Conservation (phyloP, 345 rosid genomes). For the Atalantia buxifolia region DNA sequence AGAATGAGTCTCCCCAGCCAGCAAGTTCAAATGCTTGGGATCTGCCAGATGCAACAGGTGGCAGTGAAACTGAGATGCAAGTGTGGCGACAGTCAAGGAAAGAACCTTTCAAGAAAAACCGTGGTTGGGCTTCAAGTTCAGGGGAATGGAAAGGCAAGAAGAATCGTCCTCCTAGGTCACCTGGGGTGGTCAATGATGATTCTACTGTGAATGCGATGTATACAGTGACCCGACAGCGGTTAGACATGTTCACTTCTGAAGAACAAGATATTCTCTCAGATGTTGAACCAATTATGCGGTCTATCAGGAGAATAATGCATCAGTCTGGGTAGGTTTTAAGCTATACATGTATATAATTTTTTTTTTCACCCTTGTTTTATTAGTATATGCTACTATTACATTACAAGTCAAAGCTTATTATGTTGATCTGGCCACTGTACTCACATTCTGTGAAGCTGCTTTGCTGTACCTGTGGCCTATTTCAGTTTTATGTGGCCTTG, state of each 20-base stretch:
- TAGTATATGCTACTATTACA: background rate
- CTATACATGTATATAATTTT: background rate
- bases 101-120: constrained; percentile 37
- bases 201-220: constrained; percentile 32
- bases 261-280: constrained; percentile 72
- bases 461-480: background rate
- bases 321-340: constrained; percentile 49
- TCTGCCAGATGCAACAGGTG: constrained; percentile 21
- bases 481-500: background rate
- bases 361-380: background rate
- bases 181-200: constrained; percentile 33
- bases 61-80: constrained; percentile 24
- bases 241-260: constrained; percentile 79
- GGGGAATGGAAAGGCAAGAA: constrained; percentile 64
- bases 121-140: constrained; percentile 44
- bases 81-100: constrained; percentile 43
- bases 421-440: background rate
- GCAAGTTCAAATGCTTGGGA: constrained; percentile 37
- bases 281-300: constrained; percentile 64
- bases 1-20: constrained; percentile 32
- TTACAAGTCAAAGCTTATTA: background rate
- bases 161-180: constrained; percentile 45
- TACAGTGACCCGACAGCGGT: constrained; percentile 60
- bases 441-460: background rate
- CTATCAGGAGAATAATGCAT: constrained; percentile 62